Conservation (phyloP, 2,329 filamentous ascomycete species). For the Ophiostoma sp. region DNA sequence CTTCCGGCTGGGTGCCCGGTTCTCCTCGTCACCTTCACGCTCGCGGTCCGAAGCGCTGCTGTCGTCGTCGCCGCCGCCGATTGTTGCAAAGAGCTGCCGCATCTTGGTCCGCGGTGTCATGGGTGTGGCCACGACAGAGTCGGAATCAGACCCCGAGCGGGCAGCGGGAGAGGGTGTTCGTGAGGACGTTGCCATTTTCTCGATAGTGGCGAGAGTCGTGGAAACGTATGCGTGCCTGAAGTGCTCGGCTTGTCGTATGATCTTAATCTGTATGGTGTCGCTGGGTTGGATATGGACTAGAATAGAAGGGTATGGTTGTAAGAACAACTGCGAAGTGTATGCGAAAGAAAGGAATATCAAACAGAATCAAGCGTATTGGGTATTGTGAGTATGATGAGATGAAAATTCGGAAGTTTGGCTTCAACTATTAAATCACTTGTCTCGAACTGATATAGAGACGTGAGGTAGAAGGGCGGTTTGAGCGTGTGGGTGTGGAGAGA, state of each 20-base stretch:
- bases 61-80: constrained; percentile 16
- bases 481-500: constrained; percentile 17
- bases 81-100: constrained; percentile 38
- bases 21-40: constrained; percentile 18
- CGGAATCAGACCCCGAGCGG: constrained; percentile 40
- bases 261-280: not conserved
- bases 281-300: not conserved
- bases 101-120: constrained; percentile 53
- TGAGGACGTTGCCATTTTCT: constrained; percentile 23
- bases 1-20: constrained; percentile 14
- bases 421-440: not conserved
- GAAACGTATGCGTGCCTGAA: not conserved
- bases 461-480: not conserved
- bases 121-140: constrained; percentile 41
- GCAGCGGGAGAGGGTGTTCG: constrained; percentile 34
- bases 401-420: not conserved
- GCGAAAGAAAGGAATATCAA: not conserved
- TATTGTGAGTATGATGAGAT: not conserved
- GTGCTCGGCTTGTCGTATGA: not conserved
- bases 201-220: not conserved
- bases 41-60: constrained; percentile 20
- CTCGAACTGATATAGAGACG: constrained; percentile 6
- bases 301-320: not conserved
- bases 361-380: not conserved
- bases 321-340: not conserved